A percentile compares a stretch with the other conserved stretches of the same genome.
Conservation (phyloP, 352 stramenopile genomes). For the Plasmopara viticola region DNA sequence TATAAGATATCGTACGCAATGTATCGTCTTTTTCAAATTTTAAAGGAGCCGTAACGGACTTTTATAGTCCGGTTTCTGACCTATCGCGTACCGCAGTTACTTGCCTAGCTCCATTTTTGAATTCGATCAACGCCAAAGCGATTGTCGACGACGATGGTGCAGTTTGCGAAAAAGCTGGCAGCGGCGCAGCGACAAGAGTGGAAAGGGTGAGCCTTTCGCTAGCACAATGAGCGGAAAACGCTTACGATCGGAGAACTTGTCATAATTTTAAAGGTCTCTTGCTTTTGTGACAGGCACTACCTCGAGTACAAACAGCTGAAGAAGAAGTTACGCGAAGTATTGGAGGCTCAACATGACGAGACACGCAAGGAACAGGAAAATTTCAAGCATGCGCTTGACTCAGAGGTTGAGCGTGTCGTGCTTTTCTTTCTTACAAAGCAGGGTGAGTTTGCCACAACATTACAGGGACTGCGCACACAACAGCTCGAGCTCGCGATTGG, state of each 20-base stretch:
- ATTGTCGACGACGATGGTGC: constrained; percentile 41
- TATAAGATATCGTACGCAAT: too few relatives aligned
- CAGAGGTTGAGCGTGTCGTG: constrained; percentile 79
- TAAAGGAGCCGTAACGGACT: too few relatives aligned
- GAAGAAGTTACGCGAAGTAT: constrained; percentile 76
- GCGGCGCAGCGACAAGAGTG: constrained; percentile 66
- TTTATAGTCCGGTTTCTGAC: too few relatives aligned
- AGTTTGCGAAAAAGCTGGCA: constrained; percentile 79
- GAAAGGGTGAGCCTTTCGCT: constrained; percentile 39
- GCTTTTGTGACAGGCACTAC: constrained; percentile 51
- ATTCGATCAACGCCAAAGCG: background rate
- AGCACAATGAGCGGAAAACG: background rate
- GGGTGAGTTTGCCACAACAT: constrained; percentile 72
- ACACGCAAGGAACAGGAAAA: constrained; percentile 43
- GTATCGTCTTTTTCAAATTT: too few relatives aligned
- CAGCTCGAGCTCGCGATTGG: constrained; percentile 32
- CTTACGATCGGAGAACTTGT: too few relatives aligned
- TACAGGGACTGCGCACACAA: constrained; percentile 42
- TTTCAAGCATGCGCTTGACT: constrained; percentile 73
- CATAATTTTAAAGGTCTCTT: constrained; percentile 5
- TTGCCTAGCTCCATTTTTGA: too few relatives aligned
- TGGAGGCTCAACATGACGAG: constrained; percentile 38
- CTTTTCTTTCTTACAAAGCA: constrained; percentile 84
- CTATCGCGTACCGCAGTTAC: too few relatives aligned
- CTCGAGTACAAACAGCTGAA: constrained; percentile 89